phyloP scores from a whole-genome alignment of 805 yeast genomes.

The Saccharomycopsis sp. region DNA sequence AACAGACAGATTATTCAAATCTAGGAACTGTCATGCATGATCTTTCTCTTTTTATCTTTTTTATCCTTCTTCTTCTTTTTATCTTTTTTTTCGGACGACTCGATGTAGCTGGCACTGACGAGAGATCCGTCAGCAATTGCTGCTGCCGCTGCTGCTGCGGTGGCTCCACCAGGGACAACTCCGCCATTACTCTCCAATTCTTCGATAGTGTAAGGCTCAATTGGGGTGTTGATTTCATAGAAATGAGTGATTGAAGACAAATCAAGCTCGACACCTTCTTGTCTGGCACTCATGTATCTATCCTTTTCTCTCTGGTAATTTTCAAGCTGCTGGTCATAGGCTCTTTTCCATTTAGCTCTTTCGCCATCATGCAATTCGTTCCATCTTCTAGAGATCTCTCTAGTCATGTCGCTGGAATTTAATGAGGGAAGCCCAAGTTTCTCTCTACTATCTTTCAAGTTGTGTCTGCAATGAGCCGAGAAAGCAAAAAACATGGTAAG shows the following conservation, averaged over 20 bases:
- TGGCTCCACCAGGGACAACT: background rate
- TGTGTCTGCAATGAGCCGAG: conserved; percentile 66
- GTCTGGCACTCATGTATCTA: conserved; percentile 36
- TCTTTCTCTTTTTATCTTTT: conserved; percentile 5
- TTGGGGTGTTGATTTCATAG: conserved; percentile 11
- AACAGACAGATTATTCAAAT: background rate
- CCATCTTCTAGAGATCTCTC: conserved; percentile 77
- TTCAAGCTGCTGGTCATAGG: conserved; percentile 39
- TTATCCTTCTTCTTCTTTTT: conserved; percentile 13
- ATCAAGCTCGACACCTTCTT: conserved; percentile 12
- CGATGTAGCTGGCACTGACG: background rate
- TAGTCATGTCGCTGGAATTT: conserved; percentile 71
- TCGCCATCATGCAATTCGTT: conserved; percentile 60
- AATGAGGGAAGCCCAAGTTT: conserved; percentile 53
- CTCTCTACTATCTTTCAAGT: conserved; percentile 61
- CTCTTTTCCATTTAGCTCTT: conserved; percentile 64
- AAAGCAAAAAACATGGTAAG: conserved; percentile 79
- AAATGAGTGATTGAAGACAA: conserved; percentile 13
- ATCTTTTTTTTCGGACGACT: conserved; percentile 10
- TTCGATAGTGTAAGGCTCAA: conserved; percentile 14
- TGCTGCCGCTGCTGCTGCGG: background rate
- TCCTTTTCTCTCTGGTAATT: conserved; percentile 41
- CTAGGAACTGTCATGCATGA: background rate
- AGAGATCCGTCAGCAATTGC: background rate
- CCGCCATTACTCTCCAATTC: conserved; percentile 5